These are phyloP conservation scores for Aquanectria penicillioides DNA, from an alignment of 2,329 filamentous ascomycete genomes.

Conservation along the genomic window DNA sequence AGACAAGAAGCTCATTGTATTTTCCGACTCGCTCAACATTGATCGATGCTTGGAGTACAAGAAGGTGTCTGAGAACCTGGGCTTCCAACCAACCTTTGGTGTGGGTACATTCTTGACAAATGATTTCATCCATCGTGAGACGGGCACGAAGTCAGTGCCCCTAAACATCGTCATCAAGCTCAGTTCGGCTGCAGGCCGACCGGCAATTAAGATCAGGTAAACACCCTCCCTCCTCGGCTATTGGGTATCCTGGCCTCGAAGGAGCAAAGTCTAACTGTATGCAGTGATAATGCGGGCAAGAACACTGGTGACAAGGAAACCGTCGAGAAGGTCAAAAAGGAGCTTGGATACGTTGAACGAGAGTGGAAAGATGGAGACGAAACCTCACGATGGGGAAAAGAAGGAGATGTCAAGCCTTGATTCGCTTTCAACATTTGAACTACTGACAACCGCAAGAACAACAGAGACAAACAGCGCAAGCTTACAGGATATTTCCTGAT, in stretches of 20 bases:
- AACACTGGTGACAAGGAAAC: slow-evolving; percentile 89
- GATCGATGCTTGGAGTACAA: slow-evolving; percentile 94
- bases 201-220: slow-evolving; percentile 87
- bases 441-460: not conserved
- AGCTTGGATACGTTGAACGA: slow-evolving; percentile 87
- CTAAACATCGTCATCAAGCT: slow-evolving; percentile 99
- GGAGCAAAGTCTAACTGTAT: slow-evolving; percentile 23
- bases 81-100: slow-evolving; percentile 89
- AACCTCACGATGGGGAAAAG: slow-evolving; percentile 79
- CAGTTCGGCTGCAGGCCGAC: slow-evolving; percentile 80
- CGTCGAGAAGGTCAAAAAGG: slow-evolving; percentile 84
- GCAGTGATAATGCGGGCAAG: slow-evolving; percentile 84
- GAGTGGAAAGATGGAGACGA: slow-evolving; percentile 88
- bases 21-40: slow-evolving; percentile 94
- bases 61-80: slow-evolving; percentile 78
- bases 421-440: not conserved
- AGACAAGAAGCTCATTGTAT: slow-evolving; percentile 89
- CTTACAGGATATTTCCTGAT: not conserved
- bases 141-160: slow-evolving; percentile 84
- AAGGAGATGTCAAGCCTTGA: slow-evolving; percentile 32
- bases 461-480: slow-evolving; percentile 19
- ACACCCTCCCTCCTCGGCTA: slow-evolving; percentile 1
- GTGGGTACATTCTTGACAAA: slow-evolving; percentile 97
- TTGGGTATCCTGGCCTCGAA: rapidly evolving
- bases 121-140: slow-evolving; percentile 80